A percentile compares a stretch with the other conserved stretches of the same genome.
phyloP scores from a whole-genome alignment of 2,329 filamentous ascomycete genomes.

The Aspergillus udagawae region DNA sequence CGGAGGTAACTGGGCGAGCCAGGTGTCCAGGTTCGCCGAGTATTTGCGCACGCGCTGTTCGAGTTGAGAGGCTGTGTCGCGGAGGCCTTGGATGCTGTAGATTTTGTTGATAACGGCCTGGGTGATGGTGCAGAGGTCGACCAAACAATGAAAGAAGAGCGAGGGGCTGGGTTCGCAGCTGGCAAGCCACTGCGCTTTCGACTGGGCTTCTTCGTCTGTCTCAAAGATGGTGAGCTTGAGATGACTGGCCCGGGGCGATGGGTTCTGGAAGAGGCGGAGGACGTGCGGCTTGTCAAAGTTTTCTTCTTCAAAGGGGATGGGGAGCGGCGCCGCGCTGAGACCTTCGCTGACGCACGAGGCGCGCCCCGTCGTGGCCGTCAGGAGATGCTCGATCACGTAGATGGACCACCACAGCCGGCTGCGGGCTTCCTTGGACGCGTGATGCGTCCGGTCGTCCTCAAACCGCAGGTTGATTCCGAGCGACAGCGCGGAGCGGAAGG shows the following conservation, averaged over 20 bases:
- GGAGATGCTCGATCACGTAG: slow-evolving; percentile 37
- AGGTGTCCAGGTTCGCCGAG: slow-evolving; percentile 27
- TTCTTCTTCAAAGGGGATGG: slow-evolving; percentile 37
- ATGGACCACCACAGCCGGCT: slow-evolving; percentile 43
- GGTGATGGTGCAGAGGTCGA: slow-evolving; percentile 35
- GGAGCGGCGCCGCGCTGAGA: slow-evolving; percentile 36
- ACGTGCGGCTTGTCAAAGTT: slow-evolving; percentile 24
- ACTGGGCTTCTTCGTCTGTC: slow-evolving; percentile 7
- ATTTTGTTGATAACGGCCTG: slow-evolving; percentile 36
- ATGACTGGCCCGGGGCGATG: slow-evolving; percentile 11
- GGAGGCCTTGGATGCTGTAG: slow-evolving; percentile 37
- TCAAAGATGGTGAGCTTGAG: slow-evolving; percentile 30
- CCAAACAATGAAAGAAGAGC: slow-evolving; percentile 35
- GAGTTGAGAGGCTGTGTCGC: slow-evolving; percentile 25
- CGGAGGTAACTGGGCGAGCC: slow-evolving; percentile 31
- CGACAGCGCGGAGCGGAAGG: slow-evolving; percentile 37
- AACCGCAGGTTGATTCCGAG: slow-evolving; percentile 42
- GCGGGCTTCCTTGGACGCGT: slow-evolving; percentile 38
- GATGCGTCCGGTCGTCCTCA: slow-evolving; percentile 30
- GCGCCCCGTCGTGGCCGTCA: slow-evolving; percentile 42
- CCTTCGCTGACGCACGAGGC: slow-evolving; percentile 36
- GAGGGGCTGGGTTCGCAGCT: slow-evolving; percentile 26
- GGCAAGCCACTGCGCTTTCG: slow-evolving; percentile 17
- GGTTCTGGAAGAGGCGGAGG: slow-evolving; percentile 22
- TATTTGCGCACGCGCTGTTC: slow-evolving; percentile 34